Evolutionary conservation across 192 early-diverging fungal genomes (phyloP), one percentile per base, ranked within the genome.

Genomic region (Entomortierella chlamydospora): DNA sequence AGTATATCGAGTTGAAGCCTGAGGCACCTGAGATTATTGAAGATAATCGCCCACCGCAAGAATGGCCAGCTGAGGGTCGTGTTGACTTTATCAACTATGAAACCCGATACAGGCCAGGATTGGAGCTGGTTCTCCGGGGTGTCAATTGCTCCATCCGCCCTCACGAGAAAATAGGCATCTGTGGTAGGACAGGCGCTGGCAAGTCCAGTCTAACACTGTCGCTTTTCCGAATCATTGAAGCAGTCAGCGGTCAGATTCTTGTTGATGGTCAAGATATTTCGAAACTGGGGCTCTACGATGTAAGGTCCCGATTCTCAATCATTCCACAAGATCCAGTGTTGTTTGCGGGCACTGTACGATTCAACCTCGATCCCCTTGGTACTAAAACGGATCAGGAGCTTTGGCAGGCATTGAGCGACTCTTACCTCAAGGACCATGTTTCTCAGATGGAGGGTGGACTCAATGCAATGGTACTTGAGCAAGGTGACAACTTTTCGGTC

Each of bases 401-500:
- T 28, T 96, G 95, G 95, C 68, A 84, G 41, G 90, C 87, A 3
- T 72, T 96, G 20, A 86, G 89, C 65, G 83, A 84, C 20, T 87
- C 93, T 10, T 89, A 91, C 64, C 82, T 97, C 37, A 89, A 91
- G 79, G 84, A 85, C 12, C 73, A 90, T 65, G 77, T 98, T 33
- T 81, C 85, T 18, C 52, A 78, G 54, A 77, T 93, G 68, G 90
- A 90, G 4, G 90, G 86, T 50, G 87, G 88, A 34, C 83, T 95
- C 33, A 94, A 96, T 53, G 85, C 85, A 17, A 61, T 77, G 33
- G 90, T 98, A 1, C 67, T 88, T n/a, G 93, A 95, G 64, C 83
- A 87, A 57, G 96, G 96, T n/a, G 82, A 88, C 26, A 96, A 97
- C 81, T 93, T 95, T 57, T 94, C 91, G 23, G 90, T 91, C 49